phyloP scores from a whole-genome alignment of 1,284 basidiomycete genomes.

The Agroathelia rolfsii region DNA sequence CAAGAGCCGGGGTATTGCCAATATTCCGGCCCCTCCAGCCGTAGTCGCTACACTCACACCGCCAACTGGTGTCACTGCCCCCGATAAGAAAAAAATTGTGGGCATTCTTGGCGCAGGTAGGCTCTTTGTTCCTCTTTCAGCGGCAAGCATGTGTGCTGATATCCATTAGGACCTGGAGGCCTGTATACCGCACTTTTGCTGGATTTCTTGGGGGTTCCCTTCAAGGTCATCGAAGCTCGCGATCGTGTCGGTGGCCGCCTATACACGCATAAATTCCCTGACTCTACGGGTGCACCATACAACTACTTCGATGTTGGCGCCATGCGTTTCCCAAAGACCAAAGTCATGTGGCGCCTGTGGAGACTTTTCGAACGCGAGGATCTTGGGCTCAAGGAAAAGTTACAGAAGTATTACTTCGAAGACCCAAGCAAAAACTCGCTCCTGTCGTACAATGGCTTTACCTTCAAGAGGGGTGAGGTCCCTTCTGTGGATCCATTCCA shows the following conservation, averaged over 20 bases:
- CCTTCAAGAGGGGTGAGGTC: constrained; percentile 6
- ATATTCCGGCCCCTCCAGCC: no score
- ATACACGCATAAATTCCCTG: constrained; percentile 20
- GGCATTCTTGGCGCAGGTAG: constrained; percentile 21
- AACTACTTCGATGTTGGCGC: constrained; percentile 23
- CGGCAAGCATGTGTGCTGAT: neutral
- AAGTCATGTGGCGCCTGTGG: constrained; percentile 2
- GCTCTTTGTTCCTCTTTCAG: neutral
- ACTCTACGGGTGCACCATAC: constrained; percentile 1
- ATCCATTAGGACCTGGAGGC: constrained; percentile 15
- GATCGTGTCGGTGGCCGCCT: constrained; percentile 23
- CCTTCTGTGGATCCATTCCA: constrained; percentile 9
- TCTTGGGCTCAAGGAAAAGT: neutral
- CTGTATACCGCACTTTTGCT: constrained; percentile 28
- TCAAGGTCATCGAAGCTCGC: constrained; percentile 24
- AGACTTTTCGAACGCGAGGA: constrained; percentile 3
- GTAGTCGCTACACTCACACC: no score
- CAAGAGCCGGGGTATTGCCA: no score
- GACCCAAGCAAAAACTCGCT: constrained; percentile 4
- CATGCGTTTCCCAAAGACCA: constrained; percentile 24
- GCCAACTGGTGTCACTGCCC: no score
- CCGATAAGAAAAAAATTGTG: no score
- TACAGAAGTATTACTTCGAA: constrained; percentile 10
- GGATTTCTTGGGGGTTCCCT: constrained; percentile 20
- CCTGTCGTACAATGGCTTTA: constrained; percentile 10